These are phyloP conservation scores for Fusarium dimerum DNA, from an alignment of 2,329 filamentous ascomycete genomes.

Conservation along the genomic window DNA sequence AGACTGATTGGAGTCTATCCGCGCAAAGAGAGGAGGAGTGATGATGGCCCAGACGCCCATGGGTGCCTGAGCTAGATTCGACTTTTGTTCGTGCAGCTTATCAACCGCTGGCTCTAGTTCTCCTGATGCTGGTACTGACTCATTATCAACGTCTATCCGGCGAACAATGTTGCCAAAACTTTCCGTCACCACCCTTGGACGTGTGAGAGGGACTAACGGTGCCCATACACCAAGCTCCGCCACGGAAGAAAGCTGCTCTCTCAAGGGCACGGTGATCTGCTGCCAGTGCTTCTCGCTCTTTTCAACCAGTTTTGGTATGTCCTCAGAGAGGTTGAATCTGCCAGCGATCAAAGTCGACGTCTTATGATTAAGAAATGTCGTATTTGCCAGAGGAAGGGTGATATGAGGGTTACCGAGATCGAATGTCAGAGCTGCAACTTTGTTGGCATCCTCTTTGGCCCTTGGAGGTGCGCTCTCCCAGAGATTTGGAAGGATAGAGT, in stretches of 20 bases:
- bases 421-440: conserved; percentile 45
- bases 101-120: conserved; percentile 70
- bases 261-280: conserved; percentile 30
- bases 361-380: conserved; percentile 71
- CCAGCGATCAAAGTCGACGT: conserved; percentile 57
- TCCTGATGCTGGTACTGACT: conserved; percentile 62
- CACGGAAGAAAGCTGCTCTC: conserved; percentile 19
- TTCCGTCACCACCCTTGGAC: conserved; percentile 60
- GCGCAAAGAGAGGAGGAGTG: conserved; percentile 44
- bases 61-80: conserved; percentile 40
- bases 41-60: conserved; percentile 75
- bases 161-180: conserved; percentile 80
- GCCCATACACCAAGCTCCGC: conserved; percentile 34
- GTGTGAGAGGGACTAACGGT: conserved; percentile 64
- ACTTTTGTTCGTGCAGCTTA: conserved; percentile 50
- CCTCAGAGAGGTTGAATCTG: conserved; percentile 29
- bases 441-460: conserved; percentile 34
- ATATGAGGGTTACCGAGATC: conserved; percentile 39
- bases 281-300: conserved; percentile 43
- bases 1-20: conserved; percentile 6
- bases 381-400: conserved; percentile 72
- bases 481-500: conserved; percentile 46
- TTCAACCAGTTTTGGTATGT: conserved; percentile 23
- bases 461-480: conserved; percentile 39
- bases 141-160: conserved; percentile 53